A percentile compares a stretch with the other conserved stretches of the same genome.
phyloP scores from a whole-genome alignment of 306 rosid genomes.

The Astragalus glycyphyllos region DNA sequence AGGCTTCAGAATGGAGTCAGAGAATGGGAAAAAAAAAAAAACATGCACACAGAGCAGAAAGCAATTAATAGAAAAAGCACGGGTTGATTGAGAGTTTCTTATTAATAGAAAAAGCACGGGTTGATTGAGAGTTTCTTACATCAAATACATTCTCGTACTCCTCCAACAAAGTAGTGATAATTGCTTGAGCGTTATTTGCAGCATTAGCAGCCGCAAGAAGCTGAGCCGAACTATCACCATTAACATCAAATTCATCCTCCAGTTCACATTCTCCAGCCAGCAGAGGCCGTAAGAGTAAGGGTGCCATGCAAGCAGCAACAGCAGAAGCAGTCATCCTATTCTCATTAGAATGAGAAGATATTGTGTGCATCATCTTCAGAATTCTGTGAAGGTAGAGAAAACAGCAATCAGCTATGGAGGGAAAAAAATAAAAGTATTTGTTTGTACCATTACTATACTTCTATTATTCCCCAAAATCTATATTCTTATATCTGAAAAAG shows the following conservation, averaged over 20 bases:
- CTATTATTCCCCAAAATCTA: background rate
- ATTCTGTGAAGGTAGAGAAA: conserved; percentile 60
- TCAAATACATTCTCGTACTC: conserved; percentile 90
- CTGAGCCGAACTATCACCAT: conserved; percentile 93
- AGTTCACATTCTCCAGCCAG: conserved; percentile 97
- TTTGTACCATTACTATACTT: background rate
- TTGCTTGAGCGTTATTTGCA: conserved; percentile 95
- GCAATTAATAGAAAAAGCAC: conserved; percentile 21
- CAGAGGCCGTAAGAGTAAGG: conserved; percentile 93
- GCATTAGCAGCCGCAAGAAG: conserved; percentile 99
- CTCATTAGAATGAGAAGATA: conserved; percentile 83
- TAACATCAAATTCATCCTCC: conserved; percentile 90
- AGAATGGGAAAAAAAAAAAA: background rate
- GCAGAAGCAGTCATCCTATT: conserved; percentile 98
- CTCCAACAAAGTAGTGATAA: conserved; percentile 89
- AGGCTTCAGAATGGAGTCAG: background rate
- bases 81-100: conserved; percentile 46
- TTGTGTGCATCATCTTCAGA: conserved; percentile 91
- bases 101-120: conserved; percentile 34
- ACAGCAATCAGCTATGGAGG: background rate
- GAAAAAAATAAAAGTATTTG: background rate
- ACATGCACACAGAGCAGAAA: conserved; percentile 40
- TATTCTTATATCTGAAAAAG: background rate
- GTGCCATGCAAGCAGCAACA: conserved; percentile 99
- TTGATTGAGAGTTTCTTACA: conserved; percentile 58